Evolutionary conservation across 2,329 filamentous ascomycete genomes (phyloP).

Genomic region (Penicillium sp.): DNA sequence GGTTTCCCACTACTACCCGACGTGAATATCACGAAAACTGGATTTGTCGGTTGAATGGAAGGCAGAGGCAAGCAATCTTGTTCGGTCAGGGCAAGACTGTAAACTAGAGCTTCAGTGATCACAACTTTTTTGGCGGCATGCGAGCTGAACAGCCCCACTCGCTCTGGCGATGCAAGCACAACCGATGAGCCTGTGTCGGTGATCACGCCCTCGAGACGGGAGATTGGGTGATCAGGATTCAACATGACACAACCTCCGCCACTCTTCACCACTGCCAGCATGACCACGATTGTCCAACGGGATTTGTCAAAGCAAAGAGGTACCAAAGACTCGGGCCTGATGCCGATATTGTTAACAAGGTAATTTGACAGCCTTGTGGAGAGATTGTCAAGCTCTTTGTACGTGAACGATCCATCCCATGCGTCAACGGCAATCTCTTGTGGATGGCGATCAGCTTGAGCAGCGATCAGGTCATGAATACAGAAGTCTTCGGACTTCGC

Average conservation of each 20-base stretch:
- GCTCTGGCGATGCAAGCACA: conserved; percentile 1
- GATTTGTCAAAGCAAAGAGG: conserved; percentile 25
- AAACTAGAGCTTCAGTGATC: background rate
- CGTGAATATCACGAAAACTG: conserved; percentile 15
- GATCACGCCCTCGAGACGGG: conserved; percentile 1
- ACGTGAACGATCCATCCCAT: conserved; percentile 26
- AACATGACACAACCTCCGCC: conserved; percentile 17
- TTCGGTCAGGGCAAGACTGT: background rate
- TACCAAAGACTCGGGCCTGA: conserved; percentile 20
- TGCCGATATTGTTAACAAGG: conserved; percentile 22
- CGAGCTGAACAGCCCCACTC: background rate
- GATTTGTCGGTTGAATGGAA: background rate
- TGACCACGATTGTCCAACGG: conserved; percentile 17
- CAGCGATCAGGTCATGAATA: conserved; percentile 6
- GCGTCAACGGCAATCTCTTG: conserved; percentile 11
- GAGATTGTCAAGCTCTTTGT: conserved; percentile 23
- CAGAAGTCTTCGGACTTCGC: background rate
- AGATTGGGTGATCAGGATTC: conserved; percentile 1
- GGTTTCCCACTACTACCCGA: conserved; percentile 18
- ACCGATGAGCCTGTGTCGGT: conserved; percentile 1
- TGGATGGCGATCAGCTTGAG: conserved; percentile 5
- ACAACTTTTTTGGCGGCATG: background rate
- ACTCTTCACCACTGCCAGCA: conserved; percentile 33
- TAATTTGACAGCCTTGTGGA: conserved; percentile 25
- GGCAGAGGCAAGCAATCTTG: background rate